Conservation (phyloP, 139 green algal species). For the Coelastrella sp. region DNA sequence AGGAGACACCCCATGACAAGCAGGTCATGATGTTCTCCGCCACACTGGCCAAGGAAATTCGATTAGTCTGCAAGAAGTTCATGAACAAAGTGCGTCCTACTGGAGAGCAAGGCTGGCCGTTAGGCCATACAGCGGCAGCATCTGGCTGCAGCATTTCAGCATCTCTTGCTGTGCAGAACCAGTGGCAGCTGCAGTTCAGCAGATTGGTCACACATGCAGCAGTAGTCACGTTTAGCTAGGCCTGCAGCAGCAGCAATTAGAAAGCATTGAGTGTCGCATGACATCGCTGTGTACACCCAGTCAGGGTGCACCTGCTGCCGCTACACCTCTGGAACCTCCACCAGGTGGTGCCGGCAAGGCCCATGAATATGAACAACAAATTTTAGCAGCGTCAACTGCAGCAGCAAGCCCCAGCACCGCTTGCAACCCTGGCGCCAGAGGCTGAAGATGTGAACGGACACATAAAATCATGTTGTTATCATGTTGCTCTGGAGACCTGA, state of each 20-base stretch:
- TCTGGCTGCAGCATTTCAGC: background rate
- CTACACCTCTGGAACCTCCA: background rate
- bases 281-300: background rate
- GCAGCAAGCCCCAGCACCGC: background rate
- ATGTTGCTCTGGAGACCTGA: background rate
- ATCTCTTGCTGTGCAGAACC: background rate
- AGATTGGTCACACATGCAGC: background rate
- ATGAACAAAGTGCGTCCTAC: constrained; percentile 79
- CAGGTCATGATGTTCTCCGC: constrained; percentile 99
- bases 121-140: background rate
- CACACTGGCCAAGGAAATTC: constrained; percentile 93
- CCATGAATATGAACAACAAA: background rate
- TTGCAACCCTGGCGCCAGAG: background rate
- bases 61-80: constrained; percentile 98
- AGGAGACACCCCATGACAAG: constrained; percentile 98
- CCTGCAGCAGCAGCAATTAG: too few species aligned
- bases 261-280: background rate
- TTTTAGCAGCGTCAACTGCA: background rate
- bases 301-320: background rate
- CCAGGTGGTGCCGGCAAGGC: background rate
- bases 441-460: background rate
- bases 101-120: background rate
- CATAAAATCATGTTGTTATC: background rate
- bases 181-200: background rate
- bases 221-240: background rate